These are phyloP conservation scores for Cyanodermella asteris DNA, from an alignment of 2,329 filamentous ascomycete genomes.

Conservation along the genomic window DNA sequence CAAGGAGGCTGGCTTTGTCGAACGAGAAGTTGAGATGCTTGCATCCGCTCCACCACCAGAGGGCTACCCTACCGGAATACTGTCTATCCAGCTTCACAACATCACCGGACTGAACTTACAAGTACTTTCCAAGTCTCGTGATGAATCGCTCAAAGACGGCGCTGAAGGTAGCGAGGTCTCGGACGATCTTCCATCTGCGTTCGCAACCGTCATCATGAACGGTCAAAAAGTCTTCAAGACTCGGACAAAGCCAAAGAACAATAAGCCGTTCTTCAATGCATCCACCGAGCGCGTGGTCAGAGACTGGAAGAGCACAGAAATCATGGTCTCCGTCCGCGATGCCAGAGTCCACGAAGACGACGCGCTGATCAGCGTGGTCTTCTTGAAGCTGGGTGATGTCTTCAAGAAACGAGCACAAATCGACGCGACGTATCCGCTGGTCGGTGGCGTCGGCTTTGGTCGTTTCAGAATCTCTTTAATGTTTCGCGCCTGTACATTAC, in stretches of 20 bases:
- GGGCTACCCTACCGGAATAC: conserved; percentile 41
- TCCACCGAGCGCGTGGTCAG: conserved; percentile 50
- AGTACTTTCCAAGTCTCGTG: conserved; percentile 31
- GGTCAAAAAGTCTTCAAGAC: conserved; percentile 49
- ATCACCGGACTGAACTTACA: conserved; percentile 46
- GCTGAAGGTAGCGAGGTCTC: conserved; percentile 33
- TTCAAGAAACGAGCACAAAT: conserved; percentile 43
- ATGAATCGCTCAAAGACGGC: conserved; percentile 25
- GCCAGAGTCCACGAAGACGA: conserved; percentile 47
- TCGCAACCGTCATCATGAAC: conserved; percentile 53
- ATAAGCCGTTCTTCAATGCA: conserved; percentile 60
- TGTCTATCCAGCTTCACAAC: conserved; percentile 51
- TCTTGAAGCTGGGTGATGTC: conserved; percentile 39
- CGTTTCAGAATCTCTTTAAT: conserved; percentile 48
- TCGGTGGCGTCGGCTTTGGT: conserved; percentile 52
- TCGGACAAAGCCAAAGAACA: conserved; percentile 55
- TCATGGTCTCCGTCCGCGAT: conserved; percentile 47
- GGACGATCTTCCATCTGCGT: conserved; percentile 45
- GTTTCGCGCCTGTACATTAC: conserved; percentile 45
- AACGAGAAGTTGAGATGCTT: conserved; percentile 17
- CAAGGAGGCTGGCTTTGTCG: conserved; percentile 42
- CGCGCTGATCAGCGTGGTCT: conserved; percentile 45
- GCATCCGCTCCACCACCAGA: conserved; percentile 13
- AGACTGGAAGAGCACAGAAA: conserved; percentile 44
- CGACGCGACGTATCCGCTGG: conserved; percentile 42